These are phyloP conservation scores for Conticribra guillardii DNA, from an alignment of 108 stramenopile species.

Conservation along the genomic window DNA sequence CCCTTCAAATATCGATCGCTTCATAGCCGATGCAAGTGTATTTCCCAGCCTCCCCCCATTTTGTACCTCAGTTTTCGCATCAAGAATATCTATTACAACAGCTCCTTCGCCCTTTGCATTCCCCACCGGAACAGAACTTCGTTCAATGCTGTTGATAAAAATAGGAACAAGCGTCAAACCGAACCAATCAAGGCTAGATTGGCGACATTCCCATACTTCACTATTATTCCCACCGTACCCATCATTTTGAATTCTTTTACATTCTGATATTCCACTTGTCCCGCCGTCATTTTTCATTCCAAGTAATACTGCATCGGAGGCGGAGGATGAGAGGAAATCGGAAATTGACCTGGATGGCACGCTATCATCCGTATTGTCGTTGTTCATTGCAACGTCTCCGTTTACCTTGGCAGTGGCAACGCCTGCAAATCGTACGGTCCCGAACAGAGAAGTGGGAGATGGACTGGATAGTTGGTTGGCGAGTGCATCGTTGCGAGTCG, in stretches of 20 bases:
- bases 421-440: slow-evolving; percentile 30
- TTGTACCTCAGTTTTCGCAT: slow-evolving; percentile 40
- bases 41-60: slow-evolving; percentile 29
- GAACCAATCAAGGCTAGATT: slow-evolving; percentile 52
- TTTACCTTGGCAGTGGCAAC: slow-evolving; percentile 17
- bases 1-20: slow-evolving; percentile 34
- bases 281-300: slow-evolving; percentile 27
- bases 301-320: slow-evolving; percentile 22
- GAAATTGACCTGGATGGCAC: slow-evolving; percentile 23
- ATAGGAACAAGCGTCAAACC: slow-evolving; percentile 47
- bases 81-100: slow-evolving; percentile 27
- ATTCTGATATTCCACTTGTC: neutral
- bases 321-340: slow-evolving; percentile 24
- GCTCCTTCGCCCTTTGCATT: slow-evolving; percentile 2
- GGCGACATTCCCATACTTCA: slow-evolving; percentile 47
- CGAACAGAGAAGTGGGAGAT: slow-evolving; percentile 24
- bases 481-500: too few relatives aligned
- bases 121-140: slow-evolving; percentile 3
- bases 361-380: slow-evolving; percentile 2
- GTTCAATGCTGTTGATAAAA: slow-evolving; percentile 51
- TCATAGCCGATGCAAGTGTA: slow-evolving; percentile 36
- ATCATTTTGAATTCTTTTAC: slow-evolving; percentile 11
- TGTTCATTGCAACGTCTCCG: slow-evolving; percentile 6
- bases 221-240: neutral
- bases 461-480: too few relatives aligned